Base-by-base conservation (phyloP, 164 flowering plant species). In the Vitis cinerea region DNA sequence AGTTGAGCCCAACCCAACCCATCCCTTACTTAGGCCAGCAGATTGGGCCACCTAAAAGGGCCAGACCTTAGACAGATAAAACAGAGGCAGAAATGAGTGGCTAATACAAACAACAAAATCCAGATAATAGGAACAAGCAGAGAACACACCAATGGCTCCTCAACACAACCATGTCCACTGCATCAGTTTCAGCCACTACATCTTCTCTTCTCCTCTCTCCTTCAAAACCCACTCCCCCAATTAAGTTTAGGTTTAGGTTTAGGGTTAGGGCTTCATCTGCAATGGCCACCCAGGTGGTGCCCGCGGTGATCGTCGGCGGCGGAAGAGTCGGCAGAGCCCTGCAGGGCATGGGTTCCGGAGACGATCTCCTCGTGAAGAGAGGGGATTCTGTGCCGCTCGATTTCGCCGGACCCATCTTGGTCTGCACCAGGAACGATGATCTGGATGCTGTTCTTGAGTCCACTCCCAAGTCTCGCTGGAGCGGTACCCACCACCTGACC, bases 371-470 rank as follows among this genome's bases (percentile, higher is more conserved):
- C 11, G 87, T 94, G 44, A 88, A 78, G 78, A 76, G 97, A 72
- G 98, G 97, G 1, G 90, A 94, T 59, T 10, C 83, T 8, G 89
- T 92, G 76, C 97, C 97, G 8, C 71, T 80, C 19, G 91, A 92
- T 80, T 88, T 94, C 71, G 50, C 69, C 0, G 97, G 98, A 53
- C 98, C 98, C 1, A 87, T 94, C 65, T 85, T 94, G 60, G 97
- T 94, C 31, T 94, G 98, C 73, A 93, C 99, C 6, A 82, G 99
- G 61, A 96, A 96, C 66, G 97, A 93, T 75, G 99, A 96, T 78
- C 90, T 96, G 48, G 98, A 96, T 4, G 93, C 93, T 55, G 97
- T 96, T 70, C 95, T 96, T 69, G 85, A 89, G 12, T 78, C 85
- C 63, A 96, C 99, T 63, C 99, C 99, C 27, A 71, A 68, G 63